Percentiles rank a stretch among this genome's conserved stretches.
phyloP scores from a whole-genome alignment of 805 yeast species.

The Wickerhamiella kazuoi region DNA sequence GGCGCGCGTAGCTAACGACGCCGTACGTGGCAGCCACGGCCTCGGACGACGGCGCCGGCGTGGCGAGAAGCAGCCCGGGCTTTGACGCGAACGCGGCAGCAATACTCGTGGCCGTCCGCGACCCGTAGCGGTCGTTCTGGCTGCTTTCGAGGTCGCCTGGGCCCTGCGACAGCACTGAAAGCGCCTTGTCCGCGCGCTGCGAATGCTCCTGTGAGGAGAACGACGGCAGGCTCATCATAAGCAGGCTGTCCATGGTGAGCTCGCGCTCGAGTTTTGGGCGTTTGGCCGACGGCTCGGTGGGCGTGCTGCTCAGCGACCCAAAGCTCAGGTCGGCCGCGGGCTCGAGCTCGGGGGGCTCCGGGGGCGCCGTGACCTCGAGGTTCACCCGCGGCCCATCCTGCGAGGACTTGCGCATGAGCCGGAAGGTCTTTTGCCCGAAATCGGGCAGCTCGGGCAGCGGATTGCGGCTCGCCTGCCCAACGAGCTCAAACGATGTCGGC shows the following conservation, averaged over 20 bases:
- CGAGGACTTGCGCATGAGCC: background rate
- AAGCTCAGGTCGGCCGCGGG: too few relatives aligned
- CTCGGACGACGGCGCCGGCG: background rate
- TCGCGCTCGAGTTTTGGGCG: background rate
- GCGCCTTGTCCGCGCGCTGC: too few relatives aligned
- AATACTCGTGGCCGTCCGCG: too few relatives aligned
- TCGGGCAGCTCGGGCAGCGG: background rate
- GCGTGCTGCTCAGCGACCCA: too few relatives aligned
- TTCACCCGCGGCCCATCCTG: background rate
- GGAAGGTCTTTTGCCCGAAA: background rate
- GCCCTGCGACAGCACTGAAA: too few relatives aligned
- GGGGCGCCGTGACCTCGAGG: background rate
- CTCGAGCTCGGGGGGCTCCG: too few relatives aligned
- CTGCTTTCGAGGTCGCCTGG: too few relatives aligned
- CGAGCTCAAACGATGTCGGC: background rate
- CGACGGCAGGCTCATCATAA: background rate
- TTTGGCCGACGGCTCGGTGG: background rate
- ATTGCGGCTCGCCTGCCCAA: background rate
- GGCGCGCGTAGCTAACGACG: constrained; percentile 23
- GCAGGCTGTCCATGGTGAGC: background rate
- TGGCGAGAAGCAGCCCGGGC: too few relatives aligned
- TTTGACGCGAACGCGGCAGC: too few relatives aligned
- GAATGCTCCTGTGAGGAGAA: background rate
- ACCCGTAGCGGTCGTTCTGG: too few relatives aligned
- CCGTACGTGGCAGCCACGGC: background rate